These are phyloP conservation scores for Termitomyces bulborhizus DNA, from an alignment of 768 basidiomycete genomes.

Conservation along the genomic window DNA sequence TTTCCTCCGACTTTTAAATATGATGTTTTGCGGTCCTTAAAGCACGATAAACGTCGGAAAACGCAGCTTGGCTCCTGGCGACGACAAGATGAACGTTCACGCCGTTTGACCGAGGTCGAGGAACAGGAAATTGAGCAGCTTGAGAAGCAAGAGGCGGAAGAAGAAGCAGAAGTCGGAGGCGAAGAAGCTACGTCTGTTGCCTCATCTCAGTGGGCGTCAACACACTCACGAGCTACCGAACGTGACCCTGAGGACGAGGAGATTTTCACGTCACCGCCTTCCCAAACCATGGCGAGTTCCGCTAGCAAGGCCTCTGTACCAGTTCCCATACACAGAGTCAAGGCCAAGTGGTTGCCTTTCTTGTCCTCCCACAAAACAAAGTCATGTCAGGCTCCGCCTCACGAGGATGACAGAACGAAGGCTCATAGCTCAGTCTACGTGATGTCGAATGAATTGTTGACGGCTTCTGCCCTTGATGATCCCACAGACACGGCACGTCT, in stretches of 20 bases:
- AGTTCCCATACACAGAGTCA: constrained; percentile 45
- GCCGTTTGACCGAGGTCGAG: constrained; percentile 29
- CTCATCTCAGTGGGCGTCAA: constrained; percentile 46
- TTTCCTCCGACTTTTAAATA: constrained; percentile 97
- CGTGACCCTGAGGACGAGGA: constrained; percentile 33
- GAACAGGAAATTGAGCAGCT: constrained; percentile 28
- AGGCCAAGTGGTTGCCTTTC: constrained; percentile 47
- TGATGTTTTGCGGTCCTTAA: constrained; percentile 61
- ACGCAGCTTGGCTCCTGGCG: constrained; percentile 31
- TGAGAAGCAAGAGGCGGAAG: constrained; percentile 33
- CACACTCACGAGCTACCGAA: constrained; percentile 34
- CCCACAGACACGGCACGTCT: constrained; percentile 13
- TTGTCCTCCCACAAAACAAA: constrained; percentile 27
- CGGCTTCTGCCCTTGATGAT: constrained; percentile 7
- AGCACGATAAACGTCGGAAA: constrained; percentile 36
- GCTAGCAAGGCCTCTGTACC: constrained; percentile 30
- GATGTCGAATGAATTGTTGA: constrained; percentile 6
- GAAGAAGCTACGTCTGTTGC: constrained; percentile 44
- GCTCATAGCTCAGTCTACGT: constrained; percentile 12
- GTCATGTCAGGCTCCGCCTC: not conserved
- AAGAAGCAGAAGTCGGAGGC: constrained; percentile 32
- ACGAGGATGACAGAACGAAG: not conserved
- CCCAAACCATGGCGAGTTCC: constrained; percentile 21
- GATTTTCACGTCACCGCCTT: constrained; percentile 24
- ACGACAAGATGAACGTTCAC: constrained; percentile 26